phyloP scores from a whole-genome alignment of 768 basidiomycete genomes.

The Leccinum sublutescens region DNA sequence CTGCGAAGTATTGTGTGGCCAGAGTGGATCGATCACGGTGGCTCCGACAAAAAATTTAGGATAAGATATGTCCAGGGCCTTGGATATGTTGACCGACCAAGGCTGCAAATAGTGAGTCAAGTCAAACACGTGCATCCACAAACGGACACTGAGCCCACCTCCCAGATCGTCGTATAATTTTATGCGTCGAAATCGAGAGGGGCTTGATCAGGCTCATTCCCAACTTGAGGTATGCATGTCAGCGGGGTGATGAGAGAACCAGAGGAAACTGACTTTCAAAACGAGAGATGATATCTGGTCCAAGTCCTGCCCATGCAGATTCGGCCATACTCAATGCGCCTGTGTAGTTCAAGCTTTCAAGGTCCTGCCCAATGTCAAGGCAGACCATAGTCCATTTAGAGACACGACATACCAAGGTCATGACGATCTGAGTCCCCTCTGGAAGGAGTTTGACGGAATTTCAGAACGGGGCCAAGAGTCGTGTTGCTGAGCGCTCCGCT shows the following conservation, averaged over 20 bases:
- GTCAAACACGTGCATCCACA: not conserved
- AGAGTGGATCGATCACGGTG: constrained; percentile 49
- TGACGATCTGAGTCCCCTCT: constrained; percentile 44
- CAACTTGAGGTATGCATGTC: constrained; percentile 33
- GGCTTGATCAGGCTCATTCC: constrained; percentile 57
- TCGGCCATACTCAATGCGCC: constrained; percentile 44
- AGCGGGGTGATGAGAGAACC: not conserved
- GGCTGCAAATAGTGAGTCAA: constrained; percentile 28
- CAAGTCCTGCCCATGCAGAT: constrained; percentile 40
- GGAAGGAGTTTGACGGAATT: constrained; percentile 43
- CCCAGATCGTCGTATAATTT: constrained; percentile 46
- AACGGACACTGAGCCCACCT: constrained; percentile 29
- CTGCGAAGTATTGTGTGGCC: constrained; percentile 46
- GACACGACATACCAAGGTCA: constrained; percentile 39
- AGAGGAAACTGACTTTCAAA: constrained; percentile 41
- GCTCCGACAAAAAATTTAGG: constrained; percentile 49
- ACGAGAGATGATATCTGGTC: constrained; percentile 35
- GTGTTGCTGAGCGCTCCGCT: constrained; percentile 46
- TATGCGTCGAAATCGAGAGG: constrained; percentile 29
- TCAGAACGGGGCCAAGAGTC: constrained; percentile 53
- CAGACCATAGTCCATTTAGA: not conserved
- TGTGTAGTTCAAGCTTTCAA: constrained; percentile 42
- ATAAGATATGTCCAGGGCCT: constrained; percentile 34
- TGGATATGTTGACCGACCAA: constrained; percentile 50
- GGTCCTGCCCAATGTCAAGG: constrained; percentile 33